Percentiles rank a stretch among this genome's conserved stretches.
Evolutionary conservation across 176 grass and related monocot genomes (phyloP).

Genomic region (Bothriochloa decipiens): DNA sequence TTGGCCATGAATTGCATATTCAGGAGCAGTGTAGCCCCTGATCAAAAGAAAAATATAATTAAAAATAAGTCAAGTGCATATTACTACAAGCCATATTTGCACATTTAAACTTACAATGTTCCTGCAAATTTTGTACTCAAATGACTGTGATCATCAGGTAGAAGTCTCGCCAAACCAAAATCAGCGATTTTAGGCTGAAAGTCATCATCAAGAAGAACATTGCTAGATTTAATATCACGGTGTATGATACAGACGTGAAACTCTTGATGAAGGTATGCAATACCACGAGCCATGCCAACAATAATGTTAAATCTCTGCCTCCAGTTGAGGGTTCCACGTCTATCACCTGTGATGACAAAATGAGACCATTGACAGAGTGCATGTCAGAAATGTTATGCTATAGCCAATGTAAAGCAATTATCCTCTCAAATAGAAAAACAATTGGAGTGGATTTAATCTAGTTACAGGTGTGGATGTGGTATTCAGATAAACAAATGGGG

Average conservation of each 20-base stretch:
- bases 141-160: conserved; percentile 82
- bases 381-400: conserved; percentile 9
- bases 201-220: conserved; percentile 78
- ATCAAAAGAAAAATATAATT: conserved; percentile 35
- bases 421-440: not conserved
- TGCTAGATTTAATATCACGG: conserved; percentile 85
- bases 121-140: conserved; percentile 88
- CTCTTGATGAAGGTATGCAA: conserved; percentile 83
- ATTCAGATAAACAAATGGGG: conserved; percentile 10
- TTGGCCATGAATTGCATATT: conserved; percentile 86
- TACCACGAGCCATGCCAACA: conserved; percentile 79
- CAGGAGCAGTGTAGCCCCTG: conserved; percentile 90
- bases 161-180: conserved; percentile 80
- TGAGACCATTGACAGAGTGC: conserved; percentile 10
- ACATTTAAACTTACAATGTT: conserved; percentile 68
- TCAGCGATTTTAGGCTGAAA: conserved; percentile 80
- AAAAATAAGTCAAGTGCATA: not conserved
- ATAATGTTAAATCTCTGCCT: conserved; percentile 78
- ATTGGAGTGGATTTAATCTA: not conserved
- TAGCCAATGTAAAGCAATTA: conserved; percentile 16
- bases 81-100: conserved; percentile 26
- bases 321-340: conserved; percentile 69
- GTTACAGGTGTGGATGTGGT: not conserved
- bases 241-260: conserved; percentile 90
- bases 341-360: conserved; percentile 57